Percentiles rank a stretch among this genome's conserved stretches.
Conservation (phyloP, 257 asterid species). For the Euphrasia confusa region DNA sequence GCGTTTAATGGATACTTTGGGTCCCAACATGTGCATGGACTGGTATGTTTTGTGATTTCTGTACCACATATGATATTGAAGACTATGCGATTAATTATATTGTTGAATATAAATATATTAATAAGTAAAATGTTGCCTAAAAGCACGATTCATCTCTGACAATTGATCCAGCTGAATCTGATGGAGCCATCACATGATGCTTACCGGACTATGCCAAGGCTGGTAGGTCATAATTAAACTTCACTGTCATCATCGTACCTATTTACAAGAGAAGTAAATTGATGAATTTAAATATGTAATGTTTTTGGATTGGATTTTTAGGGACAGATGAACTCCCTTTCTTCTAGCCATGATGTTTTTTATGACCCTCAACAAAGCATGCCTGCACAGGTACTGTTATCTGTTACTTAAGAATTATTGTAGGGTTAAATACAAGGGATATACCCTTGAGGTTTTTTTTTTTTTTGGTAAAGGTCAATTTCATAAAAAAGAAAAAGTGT, state of each 20-base stretch:
- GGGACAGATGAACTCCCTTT: slow-evolving; percentile 62
- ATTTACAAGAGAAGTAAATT: background rate
- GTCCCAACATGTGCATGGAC: slow-evolving; percentile 78
- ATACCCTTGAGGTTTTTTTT: background rate
- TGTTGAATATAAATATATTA: background rate
- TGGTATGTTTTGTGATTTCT: slow-evolving; percentile 45
- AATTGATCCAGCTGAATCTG: slow-evolving; percentile 71
- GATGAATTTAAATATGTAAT: slow-evolving; percentile 1
- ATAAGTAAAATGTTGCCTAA: background rate
- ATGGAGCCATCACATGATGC: slow-evolving; percentile 95
- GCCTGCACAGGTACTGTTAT: slow-evolving; percentile 61
- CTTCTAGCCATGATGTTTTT: slow-evolving; percentile 69
- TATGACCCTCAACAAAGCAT: slow-evolving; percentile 65
- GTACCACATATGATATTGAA: slow-evolving; percentile 1
- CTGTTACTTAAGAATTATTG: slow-evolving; percentile 9
- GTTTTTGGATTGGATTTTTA: slow-evolving; percentile 31
- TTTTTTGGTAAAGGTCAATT: too few relatives aligned
- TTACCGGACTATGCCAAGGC: slow-evolving; percentile 70
- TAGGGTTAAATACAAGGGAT: background rate
- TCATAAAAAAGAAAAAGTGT: too few relatives aligned
- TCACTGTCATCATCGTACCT: background rate
- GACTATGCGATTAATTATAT: slow-evolving; percentile 5
- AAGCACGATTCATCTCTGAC: slow-evolving; percentile 18
- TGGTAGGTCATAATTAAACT: slow-evolving; percentile 45
- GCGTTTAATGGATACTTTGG: slow-evolving; percentile 75